Conservation (phyloP, 2,329 filamentous ascomycete genomes). For the Pyrenophora graminea region DNA sequence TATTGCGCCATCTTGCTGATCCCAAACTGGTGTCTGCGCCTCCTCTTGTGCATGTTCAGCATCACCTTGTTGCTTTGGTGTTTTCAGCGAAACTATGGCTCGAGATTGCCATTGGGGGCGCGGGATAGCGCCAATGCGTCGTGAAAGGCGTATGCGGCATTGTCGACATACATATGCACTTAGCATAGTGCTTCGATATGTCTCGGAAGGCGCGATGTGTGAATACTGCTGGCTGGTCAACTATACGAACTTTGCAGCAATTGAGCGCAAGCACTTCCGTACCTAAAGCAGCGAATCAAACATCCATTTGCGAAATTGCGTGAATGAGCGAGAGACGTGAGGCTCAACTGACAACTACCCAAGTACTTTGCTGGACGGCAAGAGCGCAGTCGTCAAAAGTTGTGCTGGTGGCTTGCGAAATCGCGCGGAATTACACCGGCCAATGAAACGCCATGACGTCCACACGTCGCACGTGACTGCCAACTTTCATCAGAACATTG, state of each 20-base stretch:
- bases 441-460: slow-evolving; percentile 17
- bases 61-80: slow-evolving; percentile 10
- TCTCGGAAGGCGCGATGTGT: background rate
- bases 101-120: slow-evolving; percentile 36
- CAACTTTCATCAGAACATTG: background rate
- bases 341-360: background rate
- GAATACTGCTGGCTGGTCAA: slow-evolving; percentile 7
- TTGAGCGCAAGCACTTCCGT: background rate
- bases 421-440: slow-evolving; percentile 9
- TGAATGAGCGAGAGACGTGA: background rate
- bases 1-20: slow-evolving; percentile 7
- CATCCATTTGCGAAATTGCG: background rate
- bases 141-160: slow-evolving; percentile 33
- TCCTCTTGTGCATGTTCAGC: slow-evolving; percentile 10
- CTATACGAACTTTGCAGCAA: background rate
- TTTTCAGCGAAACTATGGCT: slow-evolving; percentile 39
- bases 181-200: slow-evolving; percentile 29
- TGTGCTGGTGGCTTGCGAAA: slow-evolving; percentile 3
- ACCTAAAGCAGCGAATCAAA: slow-evolving; percentile 1
- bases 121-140: slow-evolving; percentile 13
- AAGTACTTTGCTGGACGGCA: background rate
- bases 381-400: slow-evolving; percentile 1
- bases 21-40: slow-evolving; percentile 4
- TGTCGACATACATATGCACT: slow-evolving; percentile 41
- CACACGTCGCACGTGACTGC: slow-evolving; percentile 29